Evolutionary conservation across 441 rosid genomes (phyloP).

Genomic region (Flueggea neowawraea): DNA sequence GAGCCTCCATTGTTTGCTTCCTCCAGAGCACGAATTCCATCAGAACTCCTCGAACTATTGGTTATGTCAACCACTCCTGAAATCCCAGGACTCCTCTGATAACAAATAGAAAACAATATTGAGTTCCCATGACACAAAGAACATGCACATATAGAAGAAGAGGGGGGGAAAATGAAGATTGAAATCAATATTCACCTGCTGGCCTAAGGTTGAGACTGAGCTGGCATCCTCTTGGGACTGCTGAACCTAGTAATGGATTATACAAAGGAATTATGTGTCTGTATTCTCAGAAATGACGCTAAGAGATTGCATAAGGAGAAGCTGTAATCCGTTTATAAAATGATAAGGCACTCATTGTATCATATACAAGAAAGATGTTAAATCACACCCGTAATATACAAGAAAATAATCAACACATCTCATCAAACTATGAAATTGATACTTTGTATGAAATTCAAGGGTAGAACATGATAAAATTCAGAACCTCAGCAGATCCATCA

Average conservation of each 20-base stretch:
- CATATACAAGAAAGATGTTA: not conserved
- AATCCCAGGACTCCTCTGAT: constrained; percentile 42
- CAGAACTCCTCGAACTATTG: constrained; percentile 22
- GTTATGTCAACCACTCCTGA: constrained; percentile 27
- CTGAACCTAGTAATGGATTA: constrained; percentile 32
- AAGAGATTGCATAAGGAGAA: not conserved
- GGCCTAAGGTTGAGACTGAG: constrained; percentile 26
- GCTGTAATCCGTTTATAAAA: not conserved
- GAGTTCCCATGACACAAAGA: not conserved
- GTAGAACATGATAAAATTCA: constrained; percentile 9
- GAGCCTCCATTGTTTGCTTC: constrained; percentile 24
- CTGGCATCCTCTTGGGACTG: constrained; percentile 22
- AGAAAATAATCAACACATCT: not conserved
- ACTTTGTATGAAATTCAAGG: not conserved
- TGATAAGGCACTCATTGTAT: not conserved
- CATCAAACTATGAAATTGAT: not conserved
- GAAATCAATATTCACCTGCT: constrained; percentile 26
- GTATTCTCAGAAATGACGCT: constrained; percentile 1
- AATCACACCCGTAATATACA: not conserved
- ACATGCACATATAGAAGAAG: not conserved
- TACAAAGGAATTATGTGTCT: not conserved
- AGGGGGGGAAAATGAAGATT: not conserved
- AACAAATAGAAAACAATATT: constrained; percentile 10
- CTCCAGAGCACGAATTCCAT: constrained; percentile 24
- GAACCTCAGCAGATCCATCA: constrained; percentile 52